Conservation (phyloP, 306 rosid species). For the Cucurbita maxima region DNA sequence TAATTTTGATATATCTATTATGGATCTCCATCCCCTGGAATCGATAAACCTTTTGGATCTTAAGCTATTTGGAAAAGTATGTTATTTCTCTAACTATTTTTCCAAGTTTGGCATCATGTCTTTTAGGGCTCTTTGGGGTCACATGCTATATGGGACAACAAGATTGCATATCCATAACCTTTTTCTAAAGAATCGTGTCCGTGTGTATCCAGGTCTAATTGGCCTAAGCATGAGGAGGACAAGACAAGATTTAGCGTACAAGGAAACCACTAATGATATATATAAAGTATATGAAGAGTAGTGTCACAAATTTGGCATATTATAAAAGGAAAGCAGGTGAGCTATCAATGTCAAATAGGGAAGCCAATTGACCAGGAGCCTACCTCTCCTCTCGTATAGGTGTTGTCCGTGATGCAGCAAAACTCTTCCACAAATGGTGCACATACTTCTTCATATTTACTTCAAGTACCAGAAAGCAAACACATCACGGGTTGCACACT, state of each 20-base stretch:
- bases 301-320: neutral
- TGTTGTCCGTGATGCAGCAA: constrained; percentile 68
- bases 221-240: neutral
- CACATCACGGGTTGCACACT: constrained; percentile 11
- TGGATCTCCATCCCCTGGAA: too few species aligned
- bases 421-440: constrained; percentile 74
- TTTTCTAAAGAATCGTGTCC: neutral
- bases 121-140: neutral
- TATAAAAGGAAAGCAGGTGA: neutral
- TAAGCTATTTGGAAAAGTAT: neutral
- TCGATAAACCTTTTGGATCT: too few species aligned
- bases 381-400: constrained; percentile 71
- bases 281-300: neutral
- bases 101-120: too few species aligned
- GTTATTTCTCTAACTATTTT: too few species aligned
- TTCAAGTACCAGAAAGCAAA: constrained; percentile 17
- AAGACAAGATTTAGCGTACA: neutral
- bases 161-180: neutral
- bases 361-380: constrained; percentile 7
- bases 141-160: neutral
- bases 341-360: neutral
- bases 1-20: too few species aligned
- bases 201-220: neutral
- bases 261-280: neutral
- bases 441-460: constrained; percentile 80